Evolutionary conservation across 768 basidiomycete genomes (phyloP).

Genomic region (Leccinellum luteum): DNA sequence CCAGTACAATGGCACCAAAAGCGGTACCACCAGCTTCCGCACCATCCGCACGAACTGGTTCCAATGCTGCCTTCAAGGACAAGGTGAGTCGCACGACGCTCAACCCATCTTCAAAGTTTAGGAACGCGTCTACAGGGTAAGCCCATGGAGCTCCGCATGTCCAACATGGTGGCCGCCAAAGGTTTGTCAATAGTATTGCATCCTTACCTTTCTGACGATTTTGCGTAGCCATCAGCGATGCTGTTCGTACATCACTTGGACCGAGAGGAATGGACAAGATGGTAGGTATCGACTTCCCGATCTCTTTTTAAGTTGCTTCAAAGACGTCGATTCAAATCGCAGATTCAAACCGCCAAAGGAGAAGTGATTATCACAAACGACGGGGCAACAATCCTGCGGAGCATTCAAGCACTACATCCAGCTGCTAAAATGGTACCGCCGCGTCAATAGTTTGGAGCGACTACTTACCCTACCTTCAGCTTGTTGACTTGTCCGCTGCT

Average conservation of each 20-base stretch:
- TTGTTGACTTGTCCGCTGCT: constrained; percentile 95
- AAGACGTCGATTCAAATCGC: constrained; percentile 10
- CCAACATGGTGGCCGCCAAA: constrained; percentile 98
- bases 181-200: constrained; percentile 41
- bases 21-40: constrained; percentile 18
- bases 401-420: constrained; percentile 93
- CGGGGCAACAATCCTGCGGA: constrained; percentile 95
- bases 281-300: constrained; percentile 63
- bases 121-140: constrained; percentile 68
- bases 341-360: constrained; percentile 96
- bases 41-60: constrained; percentile 39
- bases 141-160: constrained; percentile 95
- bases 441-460: neutral
- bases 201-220: constrained; percentile 5
- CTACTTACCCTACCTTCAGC: constrained; percentile 42
- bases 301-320: constrained; percentile 8
- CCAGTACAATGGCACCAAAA: constrained; percentile 30
- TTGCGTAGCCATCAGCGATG: constrained; percentile 87
- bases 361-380: constrained; percentile 99
- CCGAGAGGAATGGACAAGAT: constrained; percentile 99
- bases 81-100: constrained; percentile 46
- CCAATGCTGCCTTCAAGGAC: constrained; percentile 84
- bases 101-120: neutral
- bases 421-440: constrained; percentile 89
- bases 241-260: constrained; percentile 93